Conservation (phyloP, 2,329 filamentous ascomycete genomes). For the Fonsecaea multimorphosa region DNA sequence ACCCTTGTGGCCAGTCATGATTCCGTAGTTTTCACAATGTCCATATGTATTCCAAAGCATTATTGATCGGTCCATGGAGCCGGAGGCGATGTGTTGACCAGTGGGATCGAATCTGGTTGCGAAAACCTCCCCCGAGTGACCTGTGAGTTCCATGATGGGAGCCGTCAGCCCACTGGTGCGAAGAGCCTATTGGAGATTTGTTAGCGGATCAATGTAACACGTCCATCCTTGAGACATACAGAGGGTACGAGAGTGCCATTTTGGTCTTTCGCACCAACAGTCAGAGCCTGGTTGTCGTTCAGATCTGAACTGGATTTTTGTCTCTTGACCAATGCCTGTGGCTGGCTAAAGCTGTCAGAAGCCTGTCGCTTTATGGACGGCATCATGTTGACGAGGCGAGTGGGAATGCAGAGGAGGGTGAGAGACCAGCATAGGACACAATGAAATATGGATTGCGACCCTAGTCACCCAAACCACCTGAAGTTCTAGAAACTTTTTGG, state of each 20-base stretch:
- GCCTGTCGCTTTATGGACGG: constrained; percentile 90
- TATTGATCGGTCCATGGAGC: constrained; percentile 95
- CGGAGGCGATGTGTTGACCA: constrained; percentile 88
- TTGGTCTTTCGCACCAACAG: constrained; percentile 58
- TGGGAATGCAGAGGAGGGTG: constrained; percentile 5
- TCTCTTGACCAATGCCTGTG: constrained; percentile 85
- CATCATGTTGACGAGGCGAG: constrained; percentile 60
- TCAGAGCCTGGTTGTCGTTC: constrained; percentile 61
- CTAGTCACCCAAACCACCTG: too few relatives aligned
- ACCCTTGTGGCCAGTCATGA: constrained; percentile 85
- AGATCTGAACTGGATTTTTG: constrained; percentile 73
- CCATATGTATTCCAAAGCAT: constrained; percentile 94
- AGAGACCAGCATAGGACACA: constrained; percentile 18
- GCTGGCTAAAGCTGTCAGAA: constrained; percentile 78
- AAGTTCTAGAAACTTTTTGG: constrained; percentile 27
- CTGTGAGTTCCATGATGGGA: constrained; percentile 91
- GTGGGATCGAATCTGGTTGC: constrained; percentile 86
- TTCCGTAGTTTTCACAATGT: constrained; percentile 91
- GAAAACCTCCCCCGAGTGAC: constrained; percentile 82
- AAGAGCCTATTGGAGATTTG: constrained; percentile 62
- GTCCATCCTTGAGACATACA: constrained; percentile 57
- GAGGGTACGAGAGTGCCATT: constrained; percentile 70
- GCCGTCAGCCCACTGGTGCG: constrained; percentile 84
- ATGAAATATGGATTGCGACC: constrained; percentile 26
- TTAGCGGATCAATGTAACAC: constrained; percentile 34